Evolutionary conservation across 2,329 filamentous ascomycete species (phyloP).

Genomic region (Neurospora crassa): DNA sequence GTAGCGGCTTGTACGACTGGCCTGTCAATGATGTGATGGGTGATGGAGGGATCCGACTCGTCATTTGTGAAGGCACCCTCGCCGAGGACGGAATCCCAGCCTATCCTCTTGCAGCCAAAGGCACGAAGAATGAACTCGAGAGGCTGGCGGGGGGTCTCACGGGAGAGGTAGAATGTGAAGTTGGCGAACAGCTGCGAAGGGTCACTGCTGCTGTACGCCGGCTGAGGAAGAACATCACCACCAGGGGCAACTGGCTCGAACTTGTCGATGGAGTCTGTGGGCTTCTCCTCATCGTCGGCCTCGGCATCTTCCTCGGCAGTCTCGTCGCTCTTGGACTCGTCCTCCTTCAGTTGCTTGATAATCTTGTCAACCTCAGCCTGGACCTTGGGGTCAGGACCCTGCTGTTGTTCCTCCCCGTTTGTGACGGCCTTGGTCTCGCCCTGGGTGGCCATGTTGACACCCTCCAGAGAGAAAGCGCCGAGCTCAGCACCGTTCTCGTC

Average conservation of each 20-base stretch:
- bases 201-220: conserved; percentile 54
- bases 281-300: conserved; percentile 35
- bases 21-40: conserved; percentile 91
- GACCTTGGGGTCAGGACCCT: conserved; percentile 50
- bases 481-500: conserved; percentile 87
- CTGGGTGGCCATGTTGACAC: conserved; percentile 48
- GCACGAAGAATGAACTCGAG: conserved; percentile 88
- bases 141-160: conserved; percentile 82
- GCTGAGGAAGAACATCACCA: conserved; percentile 79
- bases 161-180: conserved; percentile 85
- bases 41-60: conserved; percentile 80
- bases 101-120: conserved; percentile 92
- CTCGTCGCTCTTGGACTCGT: conserved; percentile 31
- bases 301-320: conserved; percentile 31
- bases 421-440: conserved; percentile 45
- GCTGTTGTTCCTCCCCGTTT: conserved; percentile 32
- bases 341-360: conserved; percentile 54
- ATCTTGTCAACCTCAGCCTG: conserved; percentile 61
- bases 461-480: conserved; percentile 83
- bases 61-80: conserved; percentile 88
- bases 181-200: conserved; percentile 73
- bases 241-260: conserved; percentile 79
- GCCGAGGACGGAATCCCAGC: conserved; percentile 86
- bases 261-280: conserved; percentile 68
- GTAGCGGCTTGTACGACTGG: conserved; percentile 58